Evolutionary conservation across 177 flowering plant species (phyloP).

Genomic region (Vitis hybrid): DNA sequence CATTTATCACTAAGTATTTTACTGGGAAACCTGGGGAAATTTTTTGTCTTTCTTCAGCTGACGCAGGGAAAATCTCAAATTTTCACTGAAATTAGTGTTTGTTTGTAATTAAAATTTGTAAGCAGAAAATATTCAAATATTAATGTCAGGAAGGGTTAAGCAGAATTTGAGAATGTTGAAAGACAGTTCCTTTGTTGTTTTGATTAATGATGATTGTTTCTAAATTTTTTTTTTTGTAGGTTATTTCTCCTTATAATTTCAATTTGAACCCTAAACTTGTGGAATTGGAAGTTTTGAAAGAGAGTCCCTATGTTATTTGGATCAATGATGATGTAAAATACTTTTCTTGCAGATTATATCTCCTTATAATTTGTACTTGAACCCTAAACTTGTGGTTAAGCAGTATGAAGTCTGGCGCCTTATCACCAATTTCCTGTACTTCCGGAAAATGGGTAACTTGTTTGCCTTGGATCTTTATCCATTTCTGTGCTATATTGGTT

Average conservation of each 20-base stretch:
- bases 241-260: no score
- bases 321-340: neutral
- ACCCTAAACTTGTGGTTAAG: constrained; percentile 81
- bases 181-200: no score
- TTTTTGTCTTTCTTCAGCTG: neutral
- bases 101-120: neutral
- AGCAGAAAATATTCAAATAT: no score
- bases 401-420: constrained; percentile 96
- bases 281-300: neutral
- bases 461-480: neutral
- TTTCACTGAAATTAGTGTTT: neutral
- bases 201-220: neutral
- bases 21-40: neutral
- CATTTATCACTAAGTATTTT: no score
- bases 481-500: neutral
- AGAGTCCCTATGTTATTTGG: neutral
- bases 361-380: constrained; percentile 77
- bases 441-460: constrained; percentile 90
- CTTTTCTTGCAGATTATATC: constrained; percentile 78
- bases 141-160: no score
- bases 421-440: constrained; percentile 91
- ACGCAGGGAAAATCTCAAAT: neutral
- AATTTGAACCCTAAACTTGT: no score
- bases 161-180: no score
- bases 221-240: neutral